Percentiles rank a stretch among this genome's conserved stretches.
These are phyloP conservation scores for Akanthomyces lecanii DNA, from an alignment of 2,329 filamentous ascomycete species.

Conservation along the genomic window DNA sequence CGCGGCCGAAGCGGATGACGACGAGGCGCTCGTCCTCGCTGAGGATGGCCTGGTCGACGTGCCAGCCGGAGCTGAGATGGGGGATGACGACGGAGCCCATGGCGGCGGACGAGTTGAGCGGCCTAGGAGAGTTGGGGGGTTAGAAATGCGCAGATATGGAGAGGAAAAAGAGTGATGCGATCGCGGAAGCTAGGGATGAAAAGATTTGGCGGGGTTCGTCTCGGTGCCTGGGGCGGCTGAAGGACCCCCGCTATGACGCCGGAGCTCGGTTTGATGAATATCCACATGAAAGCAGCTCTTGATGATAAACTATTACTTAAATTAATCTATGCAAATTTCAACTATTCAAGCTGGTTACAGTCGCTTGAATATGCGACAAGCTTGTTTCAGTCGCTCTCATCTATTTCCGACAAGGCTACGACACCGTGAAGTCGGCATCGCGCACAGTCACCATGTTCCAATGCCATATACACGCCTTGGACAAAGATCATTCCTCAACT, in stretches of 20 bases:
- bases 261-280: constrained; percentile 15
- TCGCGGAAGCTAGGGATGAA: background rate
- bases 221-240: constrained; percentile 1
- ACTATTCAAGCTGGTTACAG: too few relatives aligned
- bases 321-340: too few relatives aligned
- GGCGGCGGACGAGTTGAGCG: background rate
- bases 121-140: background rate
- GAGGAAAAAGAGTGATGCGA: background rate
- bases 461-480: too few relatives aligned
- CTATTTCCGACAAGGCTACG: too few relatives aligned
- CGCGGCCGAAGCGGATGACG: constrained; percentile 88
- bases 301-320: too few relatives aligned
- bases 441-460: too few relatives aligned
- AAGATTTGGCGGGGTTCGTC: constrained; percentile 5
- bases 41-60: constrained; percentile 95
- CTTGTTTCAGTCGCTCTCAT: too few relatives aligned
- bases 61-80: constrained; percentile 89
- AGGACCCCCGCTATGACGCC: constrained; percentile 9
- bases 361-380: too few relatives aligned
- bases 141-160: background rate
- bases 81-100: constrained; percentile 87
- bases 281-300: background rate
- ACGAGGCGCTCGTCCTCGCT: constrained; percentile 86
- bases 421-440: too few relatives aligned
- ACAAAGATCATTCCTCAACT: too few relatives aligned